Conservation (phyloP, 768 basidiomycete species). For the Hypsizygus marmoreus region DNA sequence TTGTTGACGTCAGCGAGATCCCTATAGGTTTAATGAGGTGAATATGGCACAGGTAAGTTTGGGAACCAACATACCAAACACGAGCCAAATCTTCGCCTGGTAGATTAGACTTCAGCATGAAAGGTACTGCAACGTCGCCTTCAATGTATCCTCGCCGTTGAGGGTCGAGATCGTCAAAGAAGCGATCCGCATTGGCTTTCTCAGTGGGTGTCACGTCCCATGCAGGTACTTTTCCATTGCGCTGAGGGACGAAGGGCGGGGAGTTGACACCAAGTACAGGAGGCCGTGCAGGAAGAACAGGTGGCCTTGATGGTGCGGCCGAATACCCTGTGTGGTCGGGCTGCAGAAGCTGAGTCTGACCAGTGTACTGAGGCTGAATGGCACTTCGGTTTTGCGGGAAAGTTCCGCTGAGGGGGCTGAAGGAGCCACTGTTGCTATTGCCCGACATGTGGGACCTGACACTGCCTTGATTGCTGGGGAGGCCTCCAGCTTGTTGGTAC, state of each 20-base stretch:
- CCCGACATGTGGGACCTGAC: slow-evolving; percentile 60
- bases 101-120: slow-evolving; percentile 89
- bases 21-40: slow-evolving; percentile 47
- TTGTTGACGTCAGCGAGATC: slow-evolving; percentile 90
- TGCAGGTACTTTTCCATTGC: slow-evolving; percentile 30
- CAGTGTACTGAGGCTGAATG: slow-evolving; percentile 67
- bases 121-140: slow-evolving; percentile 93
- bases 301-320: slow-evolving; percentile 28
- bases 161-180: slow-evolving; percentile 82
- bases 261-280: slow-evolving; percentile 19
- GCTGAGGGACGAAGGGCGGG: slow-evolving; percentile 27
- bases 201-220: slow-evolving; percentile 89
- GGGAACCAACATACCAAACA: slow-evolving; percentile 70
- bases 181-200: slow-evolving; percentile 74
- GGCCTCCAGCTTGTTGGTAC: slow-evolving; percentile 77
- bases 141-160: slow-evolving; percentile 80
- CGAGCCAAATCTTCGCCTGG: slow-evolving; percentile 83
- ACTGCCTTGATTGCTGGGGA: slow-evolving; percentile 31
- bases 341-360: slow-evolving; percentile 52
- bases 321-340: slow-evolving; percentile 49
- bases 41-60: not conserved
- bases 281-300: slow-evolving; percentile 44
- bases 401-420: slow-evolving; percentile 52
- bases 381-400: slow-evolving; percentile 40
- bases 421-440: slow-evolving; percentile 58